Conservation (phyloP, 805 yeast genomes). For the Kodamaea nitidulidarum region DNA sequence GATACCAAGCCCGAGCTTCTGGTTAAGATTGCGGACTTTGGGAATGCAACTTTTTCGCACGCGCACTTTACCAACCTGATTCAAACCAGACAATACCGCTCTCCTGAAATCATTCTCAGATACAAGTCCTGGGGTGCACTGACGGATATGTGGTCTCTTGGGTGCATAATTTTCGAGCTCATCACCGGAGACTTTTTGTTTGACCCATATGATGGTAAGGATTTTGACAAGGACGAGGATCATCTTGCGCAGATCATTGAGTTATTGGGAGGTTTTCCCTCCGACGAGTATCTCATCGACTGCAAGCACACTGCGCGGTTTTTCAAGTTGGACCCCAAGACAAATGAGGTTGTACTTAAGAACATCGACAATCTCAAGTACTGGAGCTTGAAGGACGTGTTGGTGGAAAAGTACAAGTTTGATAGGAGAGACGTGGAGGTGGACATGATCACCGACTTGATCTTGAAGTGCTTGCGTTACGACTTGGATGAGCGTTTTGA, state of each 20-base stretch:
- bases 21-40: conserved; percentile 87
- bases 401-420: conserved; percentile 48
- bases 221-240: conserved; percentile 53
- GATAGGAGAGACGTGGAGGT: conserved; percentile 30
- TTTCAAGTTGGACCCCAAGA: conserved; percentile 30
- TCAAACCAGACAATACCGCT: conserved; percentile 87
- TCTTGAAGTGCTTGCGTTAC: conserved; percentile 47
- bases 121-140: conserved; percentile 57
- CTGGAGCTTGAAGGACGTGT: conserved; percentile 49
- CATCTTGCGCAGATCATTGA: conserved; percentile 63
- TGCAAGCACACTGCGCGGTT: conserved; percentile 39
- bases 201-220: conserved; percentile 52
- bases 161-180: conserved; percentile 55
- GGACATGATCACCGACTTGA: conserved; percentile 41
- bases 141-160: conserved; percentile 58
- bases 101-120: conserved; percentile 60
- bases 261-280: conserved; percentile 41
- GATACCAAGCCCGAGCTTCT: conserved; percentile 6
- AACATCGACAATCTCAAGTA: conserved; percentile 46
- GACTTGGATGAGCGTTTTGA: conserved; percentile 50
- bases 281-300: conserved; percentile 35
- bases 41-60: conserved; percentile 82
- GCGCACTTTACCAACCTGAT: conserved; percentile 84
- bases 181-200: conserved; percentile 60
- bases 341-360: conserved; percentile 30